Base-by-base conservation (phyloP, 352 stramenopile species). In the Phytophthora idaei region DNA sequence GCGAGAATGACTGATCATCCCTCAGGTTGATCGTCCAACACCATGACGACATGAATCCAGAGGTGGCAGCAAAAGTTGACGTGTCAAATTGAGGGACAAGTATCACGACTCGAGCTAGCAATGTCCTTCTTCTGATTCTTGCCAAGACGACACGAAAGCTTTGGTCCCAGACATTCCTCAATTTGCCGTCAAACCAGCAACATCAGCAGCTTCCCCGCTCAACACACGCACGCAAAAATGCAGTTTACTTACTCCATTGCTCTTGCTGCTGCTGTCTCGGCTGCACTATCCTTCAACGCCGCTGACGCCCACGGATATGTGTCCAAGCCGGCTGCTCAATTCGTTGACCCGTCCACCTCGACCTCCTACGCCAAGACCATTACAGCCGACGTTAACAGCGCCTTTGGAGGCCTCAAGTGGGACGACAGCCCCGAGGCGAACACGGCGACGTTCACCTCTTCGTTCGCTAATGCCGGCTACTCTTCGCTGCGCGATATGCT, bases 271-370 rank as follows among this genome's bases (percentile, higher is more conserved):
- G 41, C 28, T 25, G 17, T 15, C 11, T 31, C 41, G 14, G 37
- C 50, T n/a, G 56, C 67, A 53, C 39, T 71, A 25, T 42, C 25
- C 47, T 69, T 72, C 46, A 59, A 55, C 17, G 42, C 32, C 6
- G 45, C 15, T 11, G 52, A 83, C 25, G 82, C 79, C 3, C 82
- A 90, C 57, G 82, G 82, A 50, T 88, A 81, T 72, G 57, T 90
- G 8, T 70, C 77, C 29, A 68, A 78, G 9, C 79, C 80, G 9
- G 55, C 41, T 0, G 78, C 78, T 14, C 65, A 85, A 49, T 88
- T 82, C 60, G 46, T 72, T 36, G 51, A 74, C 27, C 5, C 67
- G 1, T 51, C 61, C 27, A 71, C 45, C 9, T 52, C 57, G 25
- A 90, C 81, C 32, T 64, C 61, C 41, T 87, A 79, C 68, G 57